Base-by-base conservation (phyloP, 352 stramenopile genomes). In the Pythium monospermum region DNA sequence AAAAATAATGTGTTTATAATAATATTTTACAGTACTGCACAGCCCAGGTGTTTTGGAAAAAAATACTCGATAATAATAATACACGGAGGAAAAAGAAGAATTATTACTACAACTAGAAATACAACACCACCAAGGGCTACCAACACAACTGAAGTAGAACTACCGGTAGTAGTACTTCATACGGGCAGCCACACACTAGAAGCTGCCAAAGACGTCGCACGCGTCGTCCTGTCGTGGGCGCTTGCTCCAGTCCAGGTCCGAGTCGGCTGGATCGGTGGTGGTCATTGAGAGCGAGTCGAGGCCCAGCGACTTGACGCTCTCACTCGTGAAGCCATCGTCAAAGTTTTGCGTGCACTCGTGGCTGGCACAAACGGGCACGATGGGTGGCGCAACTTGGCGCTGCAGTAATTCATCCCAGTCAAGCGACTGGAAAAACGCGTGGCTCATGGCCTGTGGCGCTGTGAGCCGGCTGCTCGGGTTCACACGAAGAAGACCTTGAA, bases 301-400 rank as follows among this genome's bases (percentile, higher is more conserved):
- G 3, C 25, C 31, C 10, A 87, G 64, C 19, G 68, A 76, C 31
- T 69, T 35, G 40, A 90, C 76, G 0, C 69, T 73, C 36, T 79
- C 73, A 30, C 49, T 77, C 31, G 82, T 93, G 55, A 91, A 93
- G 48, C 82, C 82, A 59, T 90, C 78, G 74, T 93, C 82, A 60
- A 93, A 93, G 62, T 93, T 91, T 28, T 79, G 63, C 8, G 77
- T 90, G 61, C 71, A 86, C n/a, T 88, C 80, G 59, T 55, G 43
- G 33, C 73, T 71, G 28, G 46, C 41, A 39, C 71, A 83, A n/a
- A 68, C 45, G 2, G 79, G 82, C 7, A 83, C 63, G 30, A 93
- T 85, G 28, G 82, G 82, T 22, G 82, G 82, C 25, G 50, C 36
- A 27, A 88, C 59, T 27, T 87, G 71, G 50, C 78, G 75, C 48